Evolutionary conservation across 495 filamentous ascomycete species (phyloP).

Genomic region (Aspergillus baeticus): DNA sequence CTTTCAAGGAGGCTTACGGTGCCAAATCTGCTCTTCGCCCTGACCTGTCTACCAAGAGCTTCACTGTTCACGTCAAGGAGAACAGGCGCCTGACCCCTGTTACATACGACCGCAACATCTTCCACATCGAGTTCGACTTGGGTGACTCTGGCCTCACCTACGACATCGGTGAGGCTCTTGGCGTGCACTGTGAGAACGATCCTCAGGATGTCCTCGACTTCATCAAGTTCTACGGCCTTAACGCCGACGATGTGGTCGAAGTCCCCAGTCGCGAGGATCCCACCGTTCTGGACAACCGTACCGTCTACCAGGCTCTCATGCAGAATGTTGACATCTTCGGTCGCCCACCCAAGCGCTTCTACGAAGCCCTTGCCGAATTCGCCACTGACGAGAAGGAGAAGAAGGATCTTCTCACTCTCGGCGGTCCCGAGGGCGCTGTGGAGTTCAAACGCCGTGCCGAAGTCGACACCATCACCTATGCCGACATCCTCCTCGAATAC

Average conservation of each 20-base stretch:
- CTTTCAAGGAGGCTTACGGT: constrained; percentile 92
- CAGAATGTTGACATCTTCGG: constrained; percentile 98
- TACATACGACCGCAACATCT: constrained; percentile 96
- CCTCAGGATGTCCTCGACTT: constrained; percentile 74
- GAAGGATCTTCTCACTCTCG: constrained; percentile 72
- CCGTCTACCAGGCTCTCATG: constrained; percentile 85
- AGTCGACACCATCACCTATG: constrained; percentile 90
- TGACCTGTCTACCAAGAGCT: constrained; percentile 81
- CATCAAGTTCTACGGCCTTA: constrained; percentile 83
- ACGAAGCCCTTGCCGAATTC: constrained; percentile 86
- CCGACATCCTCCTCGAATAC: constrained; percentile 85
- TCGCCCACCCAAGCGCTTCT: constrained; percentile 94
- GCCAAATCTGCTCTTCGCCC: constrained; percentile 74
- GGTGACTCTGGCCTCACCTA: constrained; percentile 87
- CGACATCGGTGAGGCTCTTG: constrained; percentile 97
- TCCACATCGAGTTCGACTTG: constrained; percentile 99
- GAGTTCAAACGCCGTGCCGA: constrained; percentile 95
- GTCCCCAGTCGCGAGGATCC: constrained; percentile 84
- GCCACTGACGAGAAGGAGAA: constrained; percentile 80
- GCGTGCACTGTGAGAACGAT: constrained; percentile 94
- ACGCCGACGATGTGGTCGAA: constrained; percentile 80
- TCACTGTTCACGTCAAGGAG: constrained; percentile 86
- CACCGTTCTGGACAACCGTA: constrained; percentile 77
- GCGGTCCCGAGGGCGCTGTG: constrained; percentile 76
- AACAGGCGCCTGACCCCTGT: constrained; percentile 86